These are phyloP conservation scores for Ascodesmis nigricans DNA, from an alignment of 495 filamentous ascomycete genomes.

Conservation along the genomic window DNA sequence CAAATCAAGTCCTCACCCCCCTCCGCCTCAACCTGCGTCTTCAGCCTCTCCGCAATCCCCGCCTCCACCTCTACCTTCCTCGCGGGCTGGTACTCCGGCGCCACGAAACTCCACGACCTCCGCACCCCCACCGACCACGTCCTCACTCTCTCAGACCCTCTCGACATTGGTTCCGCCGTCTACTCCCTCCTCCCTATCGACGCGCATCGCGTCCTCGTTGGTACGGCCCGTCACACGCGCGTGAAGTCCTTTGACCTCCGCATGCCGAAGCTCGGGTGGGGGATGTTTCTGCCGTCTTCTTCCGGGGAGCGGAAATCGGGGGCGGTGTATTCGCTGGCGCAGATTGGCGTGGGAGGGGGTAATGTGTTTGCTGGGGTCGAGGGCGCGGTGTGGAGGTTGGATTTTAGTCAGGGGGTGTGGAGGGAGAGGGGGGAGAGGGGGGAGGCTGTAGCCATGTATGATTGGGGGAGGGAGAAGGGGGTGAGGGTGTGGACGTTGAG, in stretches of 20 bases:
- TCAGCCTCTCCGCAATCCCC: slow-evolving; percentile 30
- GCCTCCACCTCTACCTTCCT: slow-evolving; percentile 32
- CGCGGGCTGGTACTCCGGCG: slow-evolving; percentile 38
- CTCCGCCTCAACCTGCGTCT: slow-evolving; percentile 23
- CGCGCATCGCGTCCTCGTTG: slow-evolving; percentile 35
- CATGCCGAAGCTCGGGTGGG: slow-evolving; percentile 19
- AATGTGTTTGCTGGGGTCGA: slow-evolving; percentile 10
- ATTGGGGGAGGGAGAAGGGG: slow-evolving; percentile 1
- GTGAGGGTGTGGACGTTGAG: slow-evolving; percentile 8
- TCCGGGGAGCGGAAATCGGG: too few relatives aligned
- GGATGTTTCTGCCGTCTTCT: too few relatives aligned
- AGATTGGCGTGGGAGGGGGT: slow-evolving; percentile 3
- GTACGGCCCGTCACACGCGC: slow-evolving; percentile 32
- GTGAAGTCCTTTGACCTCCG: slow-evolving; percentile 47
- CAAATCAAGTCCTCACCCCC: slow-evolving; percentile 29
- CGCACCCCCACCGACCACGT: slow-evolving; percentile 31
- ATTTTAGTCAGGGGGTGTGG: slow-evolving; percentile 3
- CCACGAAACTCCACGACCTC: slow-evolving; percentile 45
- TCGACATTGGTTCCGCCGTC: slow-evolving; percentile 32
- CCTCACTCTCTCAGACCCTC: slow-evolving; percentile 31
- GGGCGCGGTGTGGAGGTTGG: slow-evolving; percentile 14
- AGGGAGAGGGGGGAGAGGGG: background rate
- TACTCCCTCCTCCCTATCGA: slow-evolving; percentile 38
- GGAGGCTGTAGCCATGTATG: background rate
- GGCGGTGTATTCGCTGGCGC: slow-evolving; percentile 13